Evolutionary conservation across 345 rosid genomes (phyloP), one percentile per base, ranked within the genome.

Genomic region (Pelargonium nanum): DNA sequence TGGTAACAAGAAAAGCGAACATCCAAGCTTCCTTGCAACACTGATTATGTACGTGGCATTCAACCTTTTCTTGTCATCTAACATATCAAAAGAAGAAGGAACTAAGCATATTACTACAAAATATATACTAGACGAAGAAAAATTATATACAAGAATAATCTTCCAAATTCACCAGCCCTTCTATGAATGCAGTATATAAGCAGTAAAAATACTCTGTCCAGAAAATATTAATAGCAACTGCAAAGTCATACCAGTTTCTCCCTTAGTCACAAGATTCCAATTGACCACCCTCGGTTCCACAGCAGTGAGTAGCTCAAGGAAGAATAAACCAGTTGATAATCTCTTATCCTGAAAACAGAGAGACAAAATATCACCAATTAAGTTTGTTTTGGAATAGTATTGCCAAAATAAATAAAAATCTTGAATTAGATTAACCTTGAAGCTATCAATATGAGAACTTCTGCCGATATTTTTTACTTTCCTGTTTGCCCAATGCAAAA

Each of bases 231-330:
- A 62, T 24, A 50, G 40, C 28, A 61, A 6, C 15, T 22, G 24
- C 26, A 53, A 30, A 19, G 54, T 48, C 80, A 50, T 80, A 89
- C 99, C 96, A 10, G 72, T 85, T 84, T 85, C 88, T 44, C 97
- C 99, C 84, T 83, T 93, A 61, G 99, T 87, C 66, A 89, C 96
- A 61, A 93, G 89, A 64, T 87, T 93, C 91, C 96, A 93, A 57
- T 93, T 93, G 26, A 93, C 96, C 60, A 89, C 96, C 79, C 99
- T 84, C 32, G 97, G 91, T 72, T 93, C 99, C 64, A 87, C 91
- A 1, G 90, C 79, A 66, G 91, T 85, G 9, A 93, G 80, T 68
- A 89, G 94, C 71, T 89, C 91, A 1, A 93, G 90, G 81, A 93
- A 85, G 85, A 89, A 87, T 64, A 87, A 59, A 51, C 97, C 97